Evolutionary conservation across 1,284 basidiomycete genomes (phyloP), one percentile per base, ranked within the genome.

Genomic region (Leccinum solheimii): DNA sequence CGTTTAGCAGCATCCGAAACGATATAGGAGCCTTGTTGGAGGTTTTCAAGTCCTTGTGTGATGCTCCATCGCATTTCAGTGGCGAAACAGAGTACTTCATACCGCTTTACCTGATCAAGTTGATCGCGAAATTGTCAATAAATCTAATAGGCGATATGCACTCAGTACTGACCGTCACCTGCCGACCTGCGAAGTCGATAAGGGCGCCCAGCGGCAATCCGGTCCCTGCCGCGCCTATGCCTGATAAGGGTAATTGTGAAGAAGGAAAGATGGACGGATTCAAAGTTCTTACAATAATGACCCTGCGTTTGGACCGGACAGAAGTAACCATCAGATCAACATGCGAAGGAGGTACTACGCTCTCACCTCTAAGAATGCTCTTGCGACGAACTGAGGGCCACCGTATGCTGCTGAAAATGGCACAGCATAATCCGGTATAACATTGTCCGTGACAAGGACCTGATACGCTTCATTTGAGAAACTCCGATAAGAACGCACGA

Each of bases 51-150:
- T 21, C 52, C 59, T 27, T 58, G 45, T 7, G 43, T 34, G 23
- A 71, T 54, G 8, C n/a, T 58, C 73, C 70, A 75, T 56, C 69
- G 62, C 71, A 74, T 69, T 55, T 61, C 56, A 3, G 23, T 57
- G 0, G 68, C 71, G 14, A 74, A 73, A 54, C 72, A 75, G 36
- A 72, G 69, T 19, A 72, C 67, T 56, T 75, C 72, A 56, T 75
- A 75, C 1, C 53, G 66, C 26, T 66, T 72, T 26, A 72, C 66
- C 71, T 70, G 19, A 50, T 32, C 50, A 36, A 55, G 19, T 36
- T 45, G 32, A 55, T 55, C 32, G 53, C 21, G 21, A 40, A 26
- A 55, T 3, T 5, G 30, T 26, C 26, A n/a, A 23, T 9, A 27
- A 26, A 26, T 49, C 8, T 14, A 16, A 49, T 13, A n/a, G 9